Conservation (phyloP, 495 filamentous ascomycete genomes). For the Penicillium lividum region DNA sequence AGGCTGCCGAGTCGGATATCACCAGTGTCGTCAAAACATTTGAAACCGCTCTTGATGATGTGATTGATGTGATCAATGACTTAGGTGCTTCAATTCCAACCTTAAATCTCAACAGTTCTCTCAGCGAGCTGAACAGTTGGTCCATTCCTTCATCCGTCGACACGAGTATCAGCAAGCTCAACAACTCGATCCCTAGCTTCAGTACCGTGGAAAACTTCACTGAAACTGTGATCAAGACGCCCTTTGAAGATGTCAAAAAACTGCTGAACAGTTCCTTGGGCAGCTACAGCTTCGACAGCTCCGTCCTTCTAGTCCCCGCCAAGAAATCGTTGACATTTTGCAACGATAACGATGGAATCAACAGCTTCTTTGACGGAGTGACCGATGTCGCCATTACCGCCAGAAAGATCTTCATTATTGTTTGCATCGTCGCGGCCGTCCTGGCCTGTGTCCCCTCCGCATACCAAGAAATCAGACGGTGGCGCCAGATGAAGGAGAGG, state of each 20-base stretch:
- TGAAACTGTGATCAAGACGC: conserved; percentile 65
- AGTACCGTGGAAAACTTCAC: conserved; percentile 77
- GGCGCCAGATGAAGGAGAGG: conserved; percentile 68
- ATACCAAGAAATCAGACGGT: conserved; percentile 77
- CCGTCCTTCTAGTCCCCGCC: conserved; percentile 72
- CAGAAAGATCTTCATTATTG: conserved; percentile 70
- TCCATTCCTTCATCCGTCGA: conserved; percentile 66
- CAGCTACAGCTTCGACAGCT: conserved; percentile 73
- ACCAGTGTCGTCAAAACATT: conserved; percentile 48
- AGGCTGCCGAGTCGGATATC: conserved; percentile 49
- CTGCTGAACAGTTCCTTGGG: conserved; percentile 66
- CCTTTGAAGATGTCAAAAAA: conserved; percentile 75
- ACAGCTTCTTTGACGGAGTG: conserved; percentile 79
- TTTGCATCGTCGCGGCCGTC: conserved; percentile 68
- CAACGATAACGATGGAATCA: conserved; percentile 78
- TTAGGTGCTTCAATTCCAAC: conserved; percentile 45
- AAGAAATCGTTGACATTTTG: conserved; percentile 87
- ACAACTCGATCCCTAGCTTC: conserved; percentile 78
- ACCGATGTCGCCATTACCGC: conserved; percentile 60
- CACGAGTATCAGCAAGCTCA: conserved; percentile 64
- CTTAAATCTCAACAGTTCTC: conserved; percentile 58
- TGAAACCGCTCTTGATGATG: conserved; percentile 57
- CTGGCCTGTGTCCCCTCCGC: conserved; percentile 75
- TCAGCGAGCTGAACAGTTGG: conserved; percentile 67
- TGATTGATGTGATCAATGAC: conserved; percentile 47